phyloP scores from a whole-genome alignment of 2,329 filamentous ascomycete species.

The Fusarium sp. region DNA sequence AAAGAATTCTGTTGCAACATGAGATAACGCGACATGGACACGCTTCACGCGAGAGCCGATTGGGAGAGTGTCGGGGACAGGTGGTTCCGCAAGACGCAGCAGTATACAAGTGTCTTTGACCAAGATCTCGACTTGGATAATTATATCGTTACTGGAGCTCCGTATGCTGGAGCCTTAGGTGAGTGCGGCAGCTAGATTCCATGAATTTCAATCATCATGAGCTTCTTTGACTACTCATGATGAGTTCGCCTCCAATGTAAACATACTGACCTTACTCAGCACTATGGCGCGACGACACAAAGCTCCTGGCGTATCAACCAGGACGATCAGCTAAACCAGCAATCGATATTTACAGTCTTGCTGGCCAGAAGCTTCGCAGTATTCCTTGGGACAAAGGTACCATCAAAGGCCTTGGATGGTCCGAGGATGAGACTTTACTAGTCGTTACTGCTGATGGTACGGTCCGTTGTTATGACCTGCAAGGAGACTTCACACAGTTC shows the following conservation, averaged over 20 bases:
- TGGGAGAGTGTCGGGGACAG: slow-evolving; percentile 95
- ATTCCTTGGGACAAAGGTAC: slow-evolving; percentile 93
- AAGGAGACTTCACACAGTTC: slow-evolving; percentile 95
- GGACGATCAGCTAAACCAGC: slow-evolving; percentile 79
- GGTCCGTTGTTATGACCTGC: slow-evolving; percentile 91
- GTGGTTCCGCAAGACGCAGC: slow-evolving; percentile 94
- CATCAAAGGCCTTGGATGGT: slow-evolving; percentile 94
- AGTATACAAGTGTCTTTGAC: slow-evolving; percentile 95
- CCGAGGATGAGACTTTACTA: slow-evolving; percentile 91
- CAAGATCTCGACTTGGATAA: slow-evolving; percentile 94
- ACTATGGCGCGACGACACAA: slow-evolving; percentile 88
- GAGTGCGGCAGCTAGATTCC: slow-evolving; percentile 52
- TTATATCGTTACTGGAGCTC: slow-evolving; percentile 90
- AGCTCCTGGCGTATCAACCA: slow-evolving; percentile 82
- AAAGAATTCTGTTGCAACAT: slow-evolving; percentile 44
- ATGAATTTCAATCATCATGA: slow-evolving; percentile 2
- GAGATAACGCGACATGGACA: slow-evolving; percentile 63
- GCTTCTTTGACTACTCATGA: slow-evolving; percentile 23
- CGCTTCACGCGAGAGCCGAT: slow-evolving; percentile 79
- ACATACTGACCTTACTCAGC: slow-evolving; percentile 64
- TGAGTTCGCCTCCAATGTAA: background rate
- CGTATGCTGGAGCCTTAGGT: slow-evolving; percentile 95
- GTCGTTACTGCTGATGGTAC: slow-evolving; percentile 91
- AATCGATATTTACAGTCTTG: slow-evolving; percentile 94
- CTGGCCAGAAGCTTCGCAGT: slow-evolving; percentile 86